Base-by-base conservation (phyloP, 345 rosid species). In the Murraya koenigii region DNA sequence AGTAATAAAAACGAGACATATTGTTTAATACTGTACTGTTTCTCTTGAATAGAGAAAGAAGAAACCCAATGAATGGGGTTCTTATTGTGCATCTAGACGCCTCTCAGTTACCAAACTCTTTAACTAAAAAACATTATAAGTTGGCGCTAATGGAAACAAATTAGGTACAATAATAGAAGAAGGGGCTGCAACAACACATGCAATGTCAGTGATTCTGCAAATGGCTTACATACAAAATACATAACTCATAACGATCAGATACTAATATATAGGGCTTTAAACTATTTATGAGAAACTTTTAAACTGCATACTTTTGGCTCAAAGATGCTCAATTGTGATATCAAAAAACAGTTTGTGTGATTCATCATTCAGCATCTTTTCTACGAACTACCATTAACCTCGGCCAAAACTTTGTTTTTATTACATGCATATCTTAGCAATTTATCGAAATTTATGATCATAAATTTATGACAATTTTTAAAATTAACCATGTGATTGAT, bases 121-220 rank as follows among this genome's bases (percentile, higher is more conserved):
- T 9, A 20, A 38, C 5, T 1, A 60, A 61, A 38, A 41, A 60
- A 26, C 11, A 38, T 3, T 8, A 22, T 23, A 11, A 60, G 66
- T 60, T 23, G 67, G 17, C 60, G 56, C 13, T 63, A 62, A 62
- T 28, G 39, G 25, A 32, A 74, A 74, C 77, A 74, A 26, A 62
- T 74, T 39, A 61, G 59, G 58, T 25, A n/a, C 59, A 63, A 28
- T 10, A 7, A 65, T 11, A 39, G 44, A 62, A 35, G 38, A 78
- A 68, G 35, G 41, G 28, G 69, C 55, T 74, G 78, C 76, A 69
- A 72, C 3, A 49, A 81, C 82, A 79, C 80, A 81, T 79, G 84
- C 77, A 72, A 25, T 79, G 82, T 84, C 56, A 77, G 44, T 66
- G 75, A 26, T 66, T 67, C 70, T 76, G 54, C 77, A 47, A 66